Evolutionary conservation across 495 filamentous ascomycete genomes (phyloP), one percentile per base, ranked within the genome.

Genomic region (Trichocladium uniseriatum): DNA sequence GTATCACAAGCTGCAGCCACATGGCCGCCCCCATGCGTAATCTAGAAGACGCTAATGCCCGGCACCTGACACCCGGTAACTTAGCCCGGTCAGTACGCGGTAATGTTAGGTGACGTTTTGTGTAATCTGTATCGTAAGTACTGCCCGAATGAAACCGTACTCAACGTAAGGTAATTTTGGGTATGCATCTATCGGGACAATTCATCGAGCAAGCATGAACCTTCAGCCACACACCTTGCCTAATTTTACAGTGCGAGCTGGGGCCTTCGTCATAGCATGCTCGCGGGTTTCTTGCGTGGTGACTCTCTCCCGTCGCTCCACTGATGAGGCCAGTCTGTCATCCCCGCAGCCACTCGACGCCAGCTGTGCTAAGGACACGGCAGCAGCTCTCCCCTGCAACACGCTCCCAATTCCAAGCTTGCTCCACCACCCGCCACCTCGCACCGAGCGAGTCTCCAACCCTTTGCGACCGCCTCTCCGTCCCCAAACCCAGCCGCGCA

Each of bases 321-420:
- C 38, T 46, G 49, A 51, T 60, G 43, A 56, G 60, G 60, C 60
- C 60, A 63, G 60, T 53, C 50, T 60, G 60, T 54, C 53, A 53
- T 59, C 50, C n/a, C n/a, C 42, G 24, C 45, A 45, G 44, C 51
- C 51, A 56, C 56, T 54, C 54, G 44, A 48, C 47, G 28, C 53
- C 53, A 51, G 48, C 45, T 36, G 16, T 50, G 54, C 15, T 20
- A 38, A 54, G 47, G 51, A 19, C 39, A 28, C 41, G n/a, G 38
- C 42, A 45, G 34, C 42, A 51, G 51, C 53, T 55, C 43, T 37
- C 51, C 53, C 48, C 48, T 55, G 46, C 22, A 31, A 22, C 20
- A 35, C 35, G 34, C 16, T 31, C 16, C 42, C 56, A 51, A 43
- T 29, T 31, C 45, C 38, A 44, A 49, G 41, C 47, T 45, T 49